These are phyloP conservation scores for Talaromyces verruculosus DNA, from an alignment of 2,329 filamentous ascomycete species.

Conservation along the genomic window DNA sequence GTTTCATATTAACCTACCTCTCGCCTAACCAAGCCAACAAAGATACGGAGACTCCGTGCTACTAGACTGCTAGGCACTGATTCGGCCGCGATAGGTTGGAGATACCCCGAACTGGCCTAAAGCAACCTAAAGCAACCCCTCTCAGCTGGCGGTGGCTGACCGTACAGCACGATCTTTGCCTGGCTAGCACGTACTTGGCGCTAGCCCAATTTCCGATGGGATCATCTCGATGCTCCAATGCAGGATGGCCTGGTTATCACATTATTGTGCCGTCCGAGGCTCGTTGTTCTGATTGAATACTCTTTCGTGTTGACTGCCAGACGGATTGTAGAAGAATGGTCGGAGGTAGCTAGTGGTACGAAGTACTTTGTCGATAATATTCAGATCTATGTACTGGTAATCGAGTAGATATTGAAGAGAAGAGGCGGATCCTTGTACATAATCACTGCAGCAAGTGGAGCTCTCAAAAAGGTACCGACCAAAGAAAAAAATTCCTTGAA, in stretches of 20 bases:
- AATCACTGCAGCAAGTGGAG: slow-evolving; percentile 10
- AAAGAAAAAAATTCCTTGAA: slow-evolving; percentile 14
- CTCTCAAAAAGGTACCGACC: slow-evolving; percentile 9
- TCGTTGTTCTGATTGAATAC: too few relatives aligned
- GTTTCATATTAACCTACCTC: too few relatives aligned
- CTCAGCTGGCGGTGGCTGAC: slow-evolving; percentile 17
- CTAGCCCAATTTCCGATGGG: slow-evolving; percentile 8
- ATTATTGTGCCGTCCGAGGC: neutral
- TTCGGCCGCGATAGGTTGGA: slow-evolving; percentile 8
- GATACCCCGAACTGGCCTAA: slow-evolving; percentile 1
- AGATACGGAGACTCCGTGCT: neutral
- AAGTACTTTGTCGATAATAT: too few relatives aligned
- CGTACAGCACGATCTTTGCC: slow-evolving; percentile 8
- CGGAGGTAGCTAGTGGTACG: too few relatives aligned
- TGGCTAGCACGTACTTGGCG: neutral
- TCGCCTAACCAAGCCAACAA: neutral
- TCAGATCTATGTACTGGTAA: too few relatives aligned
- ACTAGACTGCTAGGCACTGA: neutral
- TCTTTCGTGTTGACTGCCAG: neutral
- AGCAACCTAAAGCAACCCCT: neutral
- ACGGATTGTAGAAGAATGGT: neutral
- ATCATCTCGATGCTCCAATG: neutral
- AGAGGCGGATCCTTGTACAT: slow-evolving; percentile 7
- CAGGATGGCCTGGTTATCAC: neutral
- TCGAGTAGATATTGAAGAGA: neutral